phyloP scores from a whole-genome alignment of 2,329 filamentous ascomycete species.

The Claviceps maximensis region DNA sequence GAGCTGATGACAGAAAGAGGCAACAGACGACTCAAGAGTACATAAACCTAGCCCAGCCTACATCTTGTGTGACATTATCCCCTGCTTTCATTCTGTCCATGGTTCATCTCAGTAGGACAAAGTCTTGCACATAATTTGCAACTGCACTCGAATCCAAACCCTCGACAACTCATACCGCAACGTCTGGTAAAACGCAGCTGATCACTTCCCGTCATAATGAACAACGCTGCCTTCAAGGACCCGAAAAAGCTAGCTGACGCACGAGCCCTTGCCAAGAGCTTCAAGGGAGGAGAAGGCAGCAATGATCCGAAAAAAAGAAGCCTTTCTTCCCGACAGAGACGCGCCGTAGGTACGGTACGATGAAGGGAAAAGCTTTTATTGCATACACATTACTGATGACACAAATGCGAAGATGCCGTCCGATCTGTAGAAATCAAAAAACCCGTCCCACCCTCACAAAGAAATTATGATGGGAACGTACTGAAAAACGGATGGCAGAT shows the following conservation, averaged over 20 bases:
- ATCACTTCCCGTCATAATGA: slow-evolving; percentile 4
- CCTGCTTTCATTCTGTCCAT: not conserved
- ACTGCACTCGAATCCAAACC: not conserved
- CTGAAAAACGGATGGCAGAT: slow-evolving; percentile 3
- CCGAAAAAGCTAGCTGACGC: slow-evolving; percentile 15
- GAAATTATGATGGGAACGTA: not conserved
- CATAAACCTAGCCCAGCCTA: not conserved
- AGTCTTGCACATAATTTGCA: not conserved
- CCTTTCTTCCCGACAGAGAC: not conserved
- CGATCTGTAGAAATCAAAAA: not conserved
- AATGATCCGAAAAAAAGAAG: not conserved
- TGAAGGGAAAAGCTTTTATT: not conserved
- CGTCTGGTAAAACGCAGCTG: not conserved
- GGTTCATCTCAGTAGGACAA: not conserved
- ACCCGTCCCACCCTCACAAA: not conserved
- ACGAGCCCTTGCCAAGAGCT: slow-evolving; percentile 13
- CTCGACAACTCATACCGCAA: not conserved
- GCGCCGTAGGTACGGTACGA: not conserved
- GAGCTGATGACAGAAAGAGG: not conserved
- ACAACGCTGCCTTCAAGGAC: slow-evolving; percentile 12
- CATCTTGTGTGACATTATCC: not conserved
- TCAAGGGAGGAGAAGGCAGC: slow-evolving; percentile 10
- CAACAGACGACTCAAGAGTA: no score
- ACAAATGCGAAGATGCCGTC: not conserved
- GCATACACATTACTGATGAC: not conserved